A percentile compares a stretch with the other conserved stretches of the same genome.
Conservation (phyloP, 73 alveolate genomes). For the Tetrahymena borealis region DNA sequence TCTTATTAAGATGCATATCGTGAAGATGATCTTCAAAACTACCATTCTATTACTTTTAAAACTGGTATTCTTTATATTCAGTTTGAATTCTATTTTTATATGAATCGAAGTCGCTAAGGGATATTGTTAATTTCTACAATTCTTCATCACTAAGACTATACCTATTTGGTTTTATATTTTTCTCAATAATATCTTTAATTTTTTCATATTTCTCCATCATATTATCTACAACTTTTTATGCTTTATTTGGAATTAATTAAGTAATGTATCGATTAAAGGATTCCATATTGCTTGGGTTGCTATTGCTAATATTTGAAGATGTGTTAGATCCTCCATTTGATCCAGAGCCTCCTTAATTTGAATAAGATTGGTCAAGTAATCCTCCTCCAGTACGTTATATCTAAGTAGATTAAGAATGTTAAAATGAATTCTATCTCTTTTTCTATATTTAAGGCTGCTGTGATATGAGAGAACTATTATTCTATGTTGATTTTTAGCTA, state of each 20-base stretch:
- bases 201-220: neutral
- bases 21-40: constrained; percentile 2
- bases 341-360: neutral
- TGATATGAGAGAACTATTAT: neutral
- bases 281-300: neutral
- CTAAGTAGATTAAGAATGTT: neutral
- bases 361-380: neutral
- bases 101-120: neutral
- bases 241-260: neutral
- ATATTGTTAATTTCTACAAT: neutral
- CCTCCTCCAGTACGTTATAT: neutral
- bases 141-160: neutral
- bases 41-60: neutral
- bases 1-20: neutral
- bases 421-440: neutral
- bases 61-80: neutral
- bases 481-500: neutral
- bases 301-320: neutral
- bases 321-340: neutral
- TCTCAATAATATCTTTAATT: neutral
- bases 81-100: neutral
- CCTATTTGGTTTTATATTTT: neutral
- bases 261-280: neutral
- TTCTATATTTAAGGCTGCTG: neutral
- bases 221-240: neutral